Conservation (phyloP, 805 yeast species). For the Candida silvicultrix region DNA sequence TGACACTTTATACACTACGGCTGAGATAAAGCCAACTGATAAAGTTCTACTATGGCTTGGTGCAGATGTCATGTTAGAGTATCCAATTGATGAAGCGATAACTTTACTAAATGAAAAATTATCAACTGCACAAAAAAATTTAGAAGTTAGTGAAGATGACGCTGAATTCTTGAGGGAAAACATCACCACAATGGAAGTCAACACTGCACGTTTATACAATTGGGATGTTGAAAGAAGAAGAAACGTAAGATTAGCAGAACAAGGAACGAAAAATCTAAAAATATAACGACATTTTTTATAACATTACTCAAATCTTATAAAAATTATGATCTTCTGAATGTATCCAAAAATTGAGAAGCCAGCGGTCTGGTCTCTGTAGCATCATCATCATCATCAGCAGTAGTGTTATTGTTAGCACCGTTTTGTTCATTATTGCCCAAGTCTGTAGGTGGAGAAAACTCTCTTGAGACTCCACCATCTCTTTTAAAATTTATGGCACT, state of each 20-base stretch:
- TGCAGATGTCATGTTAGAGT: slow-evolving; percentile 95
- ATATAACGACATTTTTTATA: slow-evolving; percentile 5
- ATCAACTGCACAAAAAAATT: slow-evolving; percentile 51
- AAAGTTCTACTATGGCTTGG: slow-evolving; percentile 93
- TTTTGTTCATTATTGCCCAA: slow-evolving; percentile 15
- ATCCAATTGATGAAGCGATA: slow-evolving; percentile 83
- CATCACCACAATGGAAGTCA: slow-evolving; percentile 96
- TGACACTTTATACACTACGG: slow-evolving; percentile 86
- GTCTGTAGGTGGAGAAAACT: slow-evolving; percentile 4
- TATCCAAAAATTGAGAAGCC: slow-evolving; percentile 41
- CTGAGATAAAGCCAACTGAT: slow-evolving; percentile 56
- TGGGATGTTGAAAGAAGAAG: slow-evolving; percentile 80
- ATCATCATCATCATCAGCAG: slow-evolving; percentile 21
- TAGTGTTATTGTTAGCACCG: slow-evolving; percentile 6
- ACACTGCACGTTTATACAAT: slow-evolving; percentile 86
- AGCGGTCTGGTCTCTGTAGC: slow-evolving; percentile 33
- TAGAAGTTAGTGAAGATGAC: slow-evolving; percentile 68
- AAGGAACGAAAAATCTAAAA: slow-evolving; percentile 30
- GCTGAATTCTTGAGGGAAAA: slow-evolving; percentile 79
- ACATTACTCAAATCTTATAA: too few relatives aligned
- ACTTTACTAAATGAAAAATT: slow-evolving; percentile 60
- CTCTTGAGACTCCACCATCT: slow-evolving; percentile 3
- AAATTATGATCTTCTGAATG: slow-evolving; percentile 31
- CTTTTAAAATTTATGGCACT: slow-evolving; percentile 2
- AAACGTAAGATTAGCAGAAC: slow-evolving; percentile 35